Conservation (phyloP, 176 grass and related monocot species). For the Dendrocalamus sinicus region DNA sequence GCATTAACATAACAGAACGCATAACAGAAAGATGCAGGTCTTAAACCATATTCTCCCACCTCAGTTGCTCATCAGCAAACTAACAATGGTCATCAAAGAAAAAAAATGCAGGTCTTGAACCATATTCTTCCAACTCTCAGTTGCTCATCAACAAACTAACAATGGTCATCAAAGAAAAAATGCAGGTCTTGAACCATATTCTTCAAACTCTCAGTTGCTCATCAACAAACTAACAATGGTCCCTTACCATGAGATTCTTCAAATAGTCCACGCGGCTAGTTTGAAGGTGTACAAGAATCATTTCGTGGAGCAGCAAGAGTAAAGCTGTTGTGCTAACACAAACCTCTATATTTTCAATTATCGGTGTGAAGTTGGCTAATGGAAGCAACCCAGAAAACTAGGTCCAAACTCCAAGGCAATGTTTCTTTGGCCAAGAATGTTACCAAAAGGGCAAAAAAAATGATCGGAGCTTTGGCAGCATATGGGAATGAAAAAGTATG, state of each 20-base stretch:
- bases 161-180: not conserved
- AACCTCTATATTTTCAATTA: slow-evolving; percentile 50
- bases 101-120: too few relatives aligned
- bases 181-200: not conserved
- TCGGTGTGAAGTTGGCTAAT: slow-evolving; percentile 36
- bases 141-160: too few relatives aligned
- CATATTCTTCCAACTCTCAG: too few relatives aligned
- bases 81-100: too few relatives aligned
- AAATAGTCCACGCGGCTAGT: not conserved
- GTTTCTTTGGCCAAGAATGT: slow-evolving; percentile 28
- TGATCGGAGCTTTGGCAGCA: slow-evolving; percentile 7
- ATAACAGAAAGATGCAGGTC: not conserved
- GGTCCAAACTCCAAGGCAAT: slow-evolving; percentile 36
- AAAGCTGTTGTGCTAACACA: slow-evolving; percentile 33
- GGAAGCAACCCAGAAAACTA: slow-evolving; percentile 48
- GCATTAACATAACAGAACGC: not conserved
- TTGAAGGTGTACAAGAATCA: slow-evolving; percentile 17
- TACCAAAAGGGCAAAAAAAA: slow-evolving; percentile 22
- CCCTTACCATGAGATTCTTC: not conserved
- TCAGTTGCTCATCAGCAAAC: not conserved
- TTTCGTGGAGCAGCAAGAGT: not conserved
- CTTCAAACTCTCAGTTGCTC: not conserved
- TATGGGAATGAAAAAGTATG: slow-evolving; percentile 35
- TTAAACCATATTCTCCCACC: not conserved
- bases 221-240: not conserved